These are phyloP conservation scores for Acanthamoeba royreba DNA, from an alignment of 208 protist genomes.

Conservation along the genomic window DNA sequence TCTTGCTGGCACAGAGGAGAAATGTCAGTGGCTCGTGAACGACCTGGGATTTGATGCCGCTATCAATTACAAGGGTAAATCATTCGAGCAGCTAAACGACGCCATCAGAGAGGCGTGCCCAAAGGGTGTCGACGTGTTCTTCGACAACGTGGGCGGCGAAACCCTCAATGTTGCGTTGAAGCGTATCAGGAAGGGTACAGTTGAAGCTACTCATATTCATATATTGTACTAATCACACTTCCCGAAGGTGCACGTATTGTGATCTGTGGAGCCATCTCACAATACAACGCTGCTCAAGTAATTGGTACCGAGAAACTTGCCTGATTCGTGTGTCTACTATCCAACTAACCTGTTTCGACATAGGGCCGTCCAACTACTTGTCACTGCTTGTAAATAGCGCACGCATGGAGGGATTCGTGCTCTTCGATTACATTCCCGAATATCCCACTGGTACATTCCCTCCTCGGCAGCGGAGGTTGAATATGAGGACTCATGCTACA, in stretches of 20 bases:
- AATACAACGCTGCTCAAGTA: conserved; percentile 19
- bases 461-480: too few relatives aligned
- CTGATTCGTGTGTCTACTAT: too few relatives aligned
- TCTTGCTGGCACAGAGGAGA: conserved; percentile 64
- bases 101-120: conserved; percentile 49
- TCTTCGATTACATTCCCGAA: conserved; percentile 39
- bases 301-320: too few relatives aligned
- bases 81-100: conserved; percentile 24
- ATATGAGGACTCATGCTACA: not conserved
- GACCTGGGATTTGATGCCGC: conserved; percentile 65
- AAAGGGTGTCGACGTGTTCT: conserved; percentile 76
- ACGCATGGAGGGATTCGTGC: conserved; percentile 44
- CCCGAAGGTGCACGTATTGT: conserved; percentile 54
- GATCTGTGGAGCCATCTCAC: conserved; percentile 59
- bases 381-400: conserved; percentile 17
- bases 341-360: too few relatives aligned
- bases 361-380: conserved; percentile 43
- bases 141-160: conserved; percentile 78
- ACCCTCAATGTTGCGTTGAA: not conserved
- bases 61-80: conserved; percentile 68
- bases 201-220: too few relatives aligned
- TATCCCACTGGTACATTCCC: not conserved
- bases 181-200: not conserved
- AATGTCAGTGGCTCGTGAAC: conserved; percentile 23
- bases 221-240: too few relatives aligned